Conservation (phyloP, 1,284 basidiomycete genomes). For the Hypsizygus ulmarius region DNA sequence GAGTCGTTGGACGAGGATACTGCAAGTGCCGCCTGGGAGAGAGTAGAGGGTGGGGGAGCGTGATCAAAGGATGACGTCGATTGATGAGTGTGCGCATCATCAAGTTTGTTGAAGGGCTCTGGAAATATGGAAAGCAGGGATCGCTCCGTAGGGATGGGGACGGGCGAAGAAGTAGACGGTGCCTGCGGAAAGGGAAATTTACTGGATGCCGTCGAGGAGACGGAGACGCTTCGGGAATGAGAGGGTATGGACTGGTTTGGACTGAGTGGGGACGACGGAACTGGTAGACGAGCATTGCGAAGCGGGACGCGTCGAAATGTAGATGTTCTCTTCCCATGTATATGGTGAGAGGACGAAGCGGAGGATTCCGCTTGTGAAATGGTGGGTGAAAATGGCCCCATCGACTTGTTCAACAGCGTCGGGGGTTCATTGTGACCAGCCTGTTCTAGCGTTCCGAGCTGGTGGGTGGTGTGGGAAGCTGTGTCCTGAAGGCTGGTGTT, state of each 20-base stretch:
- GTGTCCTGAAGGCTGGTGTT: too few species aligned
- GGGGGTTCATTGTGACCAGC: neutral
- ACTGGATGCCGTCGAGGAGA: slow-evolving; percentile 14
- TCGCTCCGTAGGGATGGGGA: neutral
- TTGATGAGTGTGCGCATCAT: neutral
- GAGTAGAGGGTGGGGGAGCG: neutral
- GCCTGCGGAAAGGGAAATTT: neutral
- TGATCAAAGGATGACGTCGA: neutral
- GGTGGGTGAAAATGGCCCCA: slow-evolving; percentile 2
- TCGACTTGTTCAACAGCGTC: neutral
- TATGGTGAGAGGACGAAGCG: slow-evolving; percentile 12
- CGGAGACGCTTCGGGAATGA: slow-evolving; percentile 27
- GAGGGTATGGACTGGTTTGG: slow-evolving; percentile 17
- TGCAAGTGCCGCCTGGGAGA: slow-evolving; percentile 23
- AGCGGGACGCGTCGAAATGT: slow-evolving; percentile 60
- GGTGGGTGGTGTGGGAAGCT: too few species aligned
- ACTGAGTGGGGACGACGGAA: slow-evolving; percentile 42
- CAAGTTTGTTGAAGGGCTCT: too few species aligned
- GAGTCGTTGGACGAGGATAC: slow-evolving; percentile 13
- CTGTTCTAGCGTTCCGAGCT: too few species aligned
- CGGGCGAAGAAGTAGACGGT: neutral
- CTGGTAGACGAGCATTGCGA: slow-evolving; percentile 35
- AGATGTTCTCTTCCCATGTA: slow-evolving; percentile 42
- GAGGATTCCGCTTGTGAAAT: slow-evolving; percentile 1
- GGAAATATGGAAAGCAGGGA: neutral